Percentiles rank a stretch among this genome's conserved stretches.
phyloP scores from a whole-genome alignment of 129 eudicot species.

The Tanacetum coccineum region DNA sequence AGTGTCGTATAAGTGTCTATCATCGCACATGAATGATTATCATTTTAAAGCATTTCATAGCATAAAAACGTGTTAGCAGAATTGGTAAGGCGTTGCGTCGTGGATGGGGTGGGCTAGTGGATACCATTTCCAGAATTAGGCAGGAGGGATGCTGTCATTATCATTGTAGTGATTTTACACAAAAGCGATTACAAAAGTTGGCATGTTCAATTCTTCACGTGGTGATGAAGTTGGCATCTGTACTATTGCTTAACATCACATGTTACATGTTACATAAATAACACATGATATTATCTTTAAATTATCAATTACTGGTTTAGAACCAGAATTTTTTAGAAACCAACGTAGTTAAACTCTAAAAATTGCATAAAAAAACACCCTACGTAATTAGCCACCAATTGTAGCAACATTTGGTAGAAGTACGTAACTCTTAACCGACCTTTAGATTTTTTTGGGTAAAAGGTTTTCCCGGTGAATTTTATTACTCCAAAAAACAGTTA shows the following conservation, averaged over 20 bases:
- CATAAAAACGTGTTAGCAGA: conserved; percentile 17
- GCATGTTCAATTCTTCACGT: conserved; percentile 24
- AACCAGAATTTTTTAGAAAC: too few species aligned
- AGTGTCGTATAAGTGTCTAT: neutral
- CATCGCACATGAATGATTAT: conserved; percentile 3
- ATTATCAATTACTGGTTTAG: neutral
- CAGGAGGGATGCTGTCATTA: conserved; percentile 20
- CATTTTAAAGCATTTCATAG: conserved; percentile 1
- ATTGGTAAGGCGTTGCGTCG: conserved; percentile 19
- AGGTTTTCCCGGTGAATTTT: too few species aligned
- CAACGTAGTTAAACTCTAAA: too few species aligned
- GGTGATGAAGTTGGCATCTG: conserved; percentile 32
- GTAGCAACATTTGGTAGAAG: too few species aligned
- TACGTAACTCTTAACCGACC: too few species aligned
- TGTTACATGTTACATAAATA: conserved; percentile 21
- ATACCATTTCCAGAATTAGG: conserved; percentile 29
- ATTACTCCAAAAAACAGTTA: too few species aligned
- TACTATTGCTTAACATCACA: conserved; percentile 30
- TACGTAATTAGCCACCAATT: too few species aligned
- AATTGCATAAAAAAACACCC: too few species aligned
- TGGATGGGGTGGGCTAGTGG: neutral
- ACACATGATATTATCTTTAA: conserved; percentile 14
- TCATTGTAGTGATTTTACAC: neutral
- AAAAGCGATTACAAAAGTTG: conserved; percentile 22
- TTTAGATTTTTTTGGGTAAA: too few species aligned